Conservation (phyloP, 352 stramenopile species). For the Pythium phragmiticola region DNA sequence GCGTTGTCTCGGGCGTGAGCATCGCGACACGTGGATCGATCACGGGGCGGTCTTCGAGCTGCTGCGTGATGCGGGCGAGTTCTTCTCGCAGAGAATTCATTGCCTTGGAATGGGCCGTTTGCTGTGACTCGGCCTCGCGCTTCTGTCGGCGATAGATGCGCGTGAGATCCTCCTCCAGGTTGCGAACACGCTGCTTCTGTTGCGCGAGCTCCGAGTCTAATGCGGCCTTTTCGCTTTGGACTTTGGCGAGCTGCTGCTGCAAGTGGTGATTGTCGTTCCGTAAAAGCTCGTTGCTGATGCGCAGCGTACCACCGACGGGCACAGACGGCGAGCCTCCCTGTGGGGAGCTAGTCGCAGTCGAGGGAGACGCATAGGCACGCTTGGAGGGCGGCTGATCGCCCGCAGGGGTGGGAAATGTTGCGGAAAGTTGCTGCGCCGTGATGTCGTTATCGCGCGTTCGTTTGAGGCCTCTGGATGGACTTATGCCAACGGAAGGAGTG, state of each 20-base stretch:
- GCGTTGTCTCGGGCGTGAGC: constrained; percentile 15
- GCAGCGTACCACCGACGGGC: constrained; percentile 29
- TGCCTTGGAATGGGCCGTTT: constrained; percentile 18
- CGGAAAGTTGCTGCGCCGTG: background rate
- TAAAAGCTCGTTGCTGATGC: constrained; percentile 39
- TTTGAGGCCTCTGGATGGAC: constrained; percentile 17
- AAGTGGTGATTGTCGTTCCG: constrained; percentile 42
- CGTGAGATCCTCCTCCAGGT: constrained; percentile 42
- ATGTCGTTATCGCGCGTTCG: constrained; percentile 5
- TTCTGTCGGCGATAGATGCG: constrained; percentile 39
- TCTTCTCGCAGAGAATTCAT: constrained; percentile 25
- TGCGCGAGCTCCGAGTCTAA: constrained; percentile 21
- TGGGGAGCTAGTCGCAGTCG: background rate
- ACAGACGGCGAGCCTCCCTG: background rate
- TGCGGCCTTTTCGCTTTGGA: constrained; percentile 21
- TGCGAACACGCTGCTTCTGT: constrained; percentile 28
- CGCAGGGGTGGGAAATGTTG: background rate
- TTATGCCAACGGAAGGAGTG: background rate
- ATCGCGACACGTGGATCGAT: constrained; percentile 1
- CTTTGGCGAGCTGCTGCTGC: constrained; percentile 13
- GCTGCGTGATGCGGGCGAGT: constrained; percentile 9
- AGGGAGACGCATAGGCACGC: background rate
- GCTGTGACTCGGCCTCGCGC: constrained; percentile 29
- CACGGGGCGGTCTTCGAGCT: constrained; percentile 22
- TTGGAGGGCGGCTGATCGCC: constrained; percentile 1